Evolutionary conservation across 2,329 filamentous ascomycete genomes (phyloP), one percentile per base, ranked within the genome.

Genomic region (Rutstroemia sydowiana): DNA sequence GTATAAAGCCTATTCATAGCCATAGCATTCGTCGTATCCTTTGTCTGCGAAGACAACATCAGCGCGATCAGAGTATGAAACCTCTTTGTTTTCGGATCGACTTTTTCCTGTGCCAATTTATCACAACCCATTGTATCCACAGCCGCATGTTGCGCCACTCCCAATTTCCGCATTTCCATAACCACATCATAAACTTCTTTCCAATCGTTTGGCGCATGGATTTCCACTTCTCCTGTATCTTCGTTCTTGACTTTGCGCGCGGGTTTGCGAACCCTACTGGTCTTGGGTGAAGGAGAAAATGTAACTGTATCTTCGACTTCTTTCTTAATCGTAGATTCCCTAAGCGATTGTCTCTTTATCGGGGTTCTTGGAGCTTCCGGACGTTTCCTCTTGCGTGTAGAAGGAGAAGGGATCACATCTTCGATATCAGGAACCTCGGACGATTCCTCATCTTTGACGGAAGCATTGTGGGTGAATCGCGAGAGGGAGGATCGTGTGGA

Each of bases 51-150:
- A 16, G 81, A 85, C 48, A 88, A 71, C 85, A 88, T 88, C 53
- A 88, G 69, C 0, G 84, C 76, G 20, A 85, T 73, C 14, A 88
- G 72, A 0, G 82, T 87, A 56, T 88, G 85, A 55, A 85, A 85
- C 9, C 85, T 73, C 61, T 77, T 43, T 10, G 45, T 48, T 44
- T 43, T 53, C 13, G 51, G 45, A 16, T 48, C 45, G 14, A 53
- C 51, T 13, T 37, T 49, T 3, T 43, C 36, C 21, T 44, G 40
- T 16, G 30, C 51, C 23, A 53, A 30, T 26, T 49, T 43, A 23
- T 48, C 45, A 37, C 51, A 53, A 16, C 45, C 51, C 91, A 97
- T 96, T 0, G 92, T 97, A 68, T 98, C 93, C 10, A 98, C 93
- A 0, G 92, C 87, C 1, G 93, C 93, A 78, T 86, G 69, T 73